Conservation (phyloP, 2,329 filamentous ascomycete genomes). For the Pyrenophora seminiperda region DNA sequence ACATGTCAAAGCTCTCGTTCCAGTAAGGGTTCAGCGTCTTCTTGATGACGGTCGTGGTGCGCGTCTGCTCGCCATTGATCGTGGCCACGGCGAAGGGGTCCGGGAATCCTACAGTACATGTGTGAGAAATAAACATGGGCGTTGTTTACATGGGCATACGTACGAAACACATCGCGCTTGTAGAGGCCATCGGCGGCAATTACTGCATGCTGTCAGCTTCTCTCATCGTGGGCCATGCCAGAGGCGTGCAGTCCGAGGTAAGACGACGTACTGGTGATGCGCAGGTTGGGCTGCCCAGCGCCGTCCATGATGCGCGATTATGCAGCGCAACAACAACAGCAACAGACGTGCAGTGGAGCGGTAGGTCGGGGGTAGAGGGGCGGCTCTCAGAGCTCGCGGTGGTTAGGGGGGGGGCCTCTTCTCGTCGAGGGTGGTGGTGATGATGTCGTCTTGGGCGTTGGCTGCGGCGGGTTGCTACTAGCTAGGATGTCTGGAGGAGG, state of each 20-base stretch:
- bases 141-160: constrained; percentile 48
- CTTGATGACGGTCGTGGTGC: constrained; percentile 96
- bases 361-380: constrained; percentile 8
- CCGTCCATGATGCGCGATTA: constrained; percentile 49
- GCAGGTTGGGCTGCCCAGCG: constrained; percentile 73
- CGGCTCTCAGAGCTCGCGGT: constrained; percentile 43
- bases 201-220: constrained; percentile 62
- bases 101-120: constrained; percentile 73
- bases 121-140: constrained; percentile 36
- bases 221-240: not conserved
- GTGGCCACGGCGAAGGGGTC: constrained; percentile 98
- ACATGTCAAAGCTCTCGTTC: constrained; percentile 99
- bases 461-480: constrained; percentile 29
- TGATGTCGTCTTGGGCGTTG: constrained; percentile 14
- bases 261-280: constrained; percentile 81
- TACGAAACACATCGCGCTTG: constrained; percentile 99
- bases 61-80: constrained; percentile 95
- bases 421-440: constrained; percentile 5
- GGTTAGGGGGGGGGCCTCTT: constrained; percentile 8
- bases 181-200: constrained; percentile 98
- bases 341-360: not conserved
- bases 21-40: constrained; percentile 99
- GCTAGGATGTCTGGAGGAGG: constrained; percentile 36
- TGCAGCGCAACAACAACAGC: constrained; percentile 5
- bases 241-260: constrained; percentile 8